Evolutionary conservation across 2,329 filamentous ascomycete species (phyloP), one percentile per base, ranked within the genome.

Genomic region (Lachnellula subtilissima): DNA sequence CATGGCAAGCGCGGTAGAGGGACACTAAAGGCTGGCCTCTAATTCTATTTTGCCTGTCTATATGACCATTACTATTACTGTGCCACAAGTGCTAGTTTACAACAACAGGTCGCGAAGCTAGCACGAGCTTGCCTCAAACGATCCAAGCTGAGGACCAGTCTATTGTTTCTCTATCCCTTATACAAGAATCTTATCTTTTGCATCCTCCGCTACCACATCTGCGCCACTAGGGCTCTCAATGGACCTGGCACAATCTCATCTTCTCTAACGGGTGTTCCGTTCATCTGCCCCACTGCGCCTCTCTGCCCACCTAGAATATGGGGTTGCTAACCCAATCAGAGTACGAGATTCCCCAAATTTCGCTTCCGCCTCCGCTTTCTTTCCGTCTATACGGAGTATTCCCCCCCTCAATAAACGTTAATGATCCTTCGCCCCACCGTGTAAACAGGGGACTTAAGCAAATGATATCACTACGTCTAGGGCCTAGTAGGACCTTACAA

Each of bases 41-140:
- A 60, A 58, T 50, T 52, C 46, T 54, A 58, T 61, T 62, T 56
- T 58, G 47, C 52, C 52, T 52, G 52, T 60, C 58, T 52, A 39
- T 35, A 52, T 39, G 37, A 52, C 37, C 19, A 52, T 52, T 52
- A 46, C 37, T 52, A 45, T 46, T 52, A 52, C 22, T 52, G 49
- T 53, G 57, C 57, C 47, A 53, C 39, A 58, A 52, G 23, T 47
- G 50, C 52, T 58, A 59, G 36, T 35, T 22, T 55, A 57, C 32
- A 54, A 42, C 48, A 61, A 57, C 49, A 59, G 46, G 46, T 55
- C 52, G 52, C 55, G 42, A 58, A 58, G 55, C 55, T 17, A 36
- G 52, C 37, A 40, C 39, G 47, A 55, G 50, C 50, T 40, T 52
- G 39, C 48, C 32, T 52, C 40, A 46, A 36, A 52, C 39, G 43